Evolutionary conservation across 1,284 basidiomycete genomes (phyloP).

Genomic region (Boletus semigastroideus): DNA sequence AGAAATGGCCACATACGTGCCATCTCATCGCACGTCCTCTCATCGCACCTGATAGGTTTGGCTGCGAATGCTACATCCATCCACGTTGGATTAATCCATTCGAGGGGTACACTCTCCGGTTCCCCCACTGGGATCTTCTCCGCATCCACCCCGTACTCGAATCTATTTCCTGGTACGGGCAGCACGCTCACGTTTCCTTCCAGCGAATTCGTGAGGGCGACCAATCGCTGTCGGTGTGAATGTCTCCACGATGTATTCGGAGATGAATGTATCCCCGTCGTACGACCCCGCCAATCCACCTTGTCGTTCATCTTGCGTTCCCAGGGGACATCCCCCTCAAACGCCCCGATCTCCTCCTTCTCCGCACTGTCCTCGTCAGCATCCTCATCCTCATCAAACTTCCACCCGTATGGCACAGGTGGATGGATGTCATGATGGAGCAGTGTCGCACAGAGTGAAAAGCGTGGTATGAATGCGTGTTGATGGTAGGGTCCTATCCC

Average conservation of each 20-base stretch:
- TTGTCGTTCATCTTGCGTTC: conserved; percentile 55
- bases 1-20: conserved; percentile 48
- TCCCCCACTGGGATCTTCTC: conserved; percentile 41
- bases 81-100: conserved; percentile 47
- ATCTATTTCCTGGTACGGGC: conserved; percentile 4
- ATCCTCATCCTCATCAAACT: conserved; percentile 18
- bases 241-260: conserved; percentile 47
- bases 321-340: conserved; percentile 52
- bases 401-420: conserved; percentile 47
- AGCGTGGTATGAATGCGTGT: conserved; percentile 49
- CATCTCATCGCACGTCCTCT: conserved; percentile 43
- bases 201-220: conserved; percentile 37
- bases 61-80: conserved; percentile 60
- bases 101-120: conserved; percentile 36
- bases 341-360: conserved; percentile 22
- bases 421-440: conserved; percentile 64
- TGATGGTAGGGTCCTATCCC: conserved; percentile 50
- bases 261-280: conserved; percentile 59
- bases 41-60: conserved; percentile 44
- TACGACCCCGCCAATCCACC: conserved; percentile 65
- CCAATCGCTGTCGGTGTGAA: conserved; percentile 44
- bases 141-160: neutral
- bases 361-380: neutral
- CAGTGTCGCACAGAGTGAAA: conserved; percentile 55
- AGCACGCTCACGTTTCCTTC: conserved; percentile 30